phyloP scores from a whole-genome alignment of 1,139 yeast species.

The Hansenula sp. region DNA sequence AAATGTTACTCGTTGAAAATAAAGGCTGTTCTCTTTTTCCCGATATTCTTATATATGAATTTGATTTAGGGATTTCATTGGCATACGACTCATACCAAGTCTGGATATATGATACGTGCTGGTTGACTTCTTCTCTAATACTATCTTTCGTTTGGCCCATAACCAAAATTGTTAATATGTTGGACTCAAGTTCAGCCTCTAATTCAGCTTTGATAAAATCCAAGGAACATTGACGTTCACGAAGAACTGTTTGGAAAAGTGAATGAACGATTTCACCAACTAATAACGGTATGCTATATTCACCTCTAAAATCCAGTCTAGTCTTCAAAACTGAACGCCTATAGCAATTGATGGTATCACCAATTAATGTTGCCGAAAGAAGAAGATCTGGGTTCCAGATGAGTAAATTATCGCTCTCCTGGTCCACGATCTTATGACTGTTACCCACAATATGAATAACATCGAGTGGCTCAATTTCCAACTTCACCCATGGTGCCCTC shows the following conservation, averaged over 20 bases:
- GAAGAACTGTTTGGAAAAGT: conserved; percentile 66
- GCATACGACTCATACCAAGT: conserved; percentile 57
- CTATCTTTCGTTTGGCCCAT: conserved; percentile 47
- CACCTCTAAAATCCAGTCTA: conserved; percentile 50
- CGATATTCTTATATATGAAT: conserved; percentile 29
- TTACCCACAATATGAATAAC: conserved; percentile 53
- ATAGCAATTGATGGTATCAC: conserved; percentile 71
- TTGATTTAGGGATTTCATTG: conserved; percentile 20
- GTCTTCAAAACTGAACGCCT: conserved; percentile 63
- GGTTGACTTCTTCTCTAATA: conserved; percentile 41
- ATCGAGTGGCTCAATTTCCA: conserved; percentile 43
- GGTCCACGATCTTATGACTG: conserved; percentile 40
- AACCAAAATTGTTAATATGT: conserved; percentile 51
- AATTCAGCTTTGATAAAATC: conserved; percentile 41
- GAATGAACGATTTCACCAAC: conserved; percentile 80
- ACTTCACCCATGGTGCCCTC: conserved; percentile 44
- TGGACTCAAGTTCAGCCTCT: conserved; percentile 37
- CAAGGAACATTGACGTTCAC: conserved; percentile 36
- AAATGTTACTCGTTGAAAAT: conserved; percentile 56
- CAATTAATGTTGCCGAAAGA: conserved; percentile 75
- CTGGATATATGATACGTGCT: conserved; percentile 54
- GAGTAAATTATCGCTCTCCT: conserved; percentile 52
- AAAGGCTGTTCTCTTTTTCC: conserved; percentile 36
- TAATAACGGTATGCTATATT: conserved; percentile 53
- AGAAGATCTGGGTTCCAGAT: conserved; percentile 82